Evolutionary conservation across 257 asterid species (phyloP).

Genomic region (Eustoma russellianum): DNA sequence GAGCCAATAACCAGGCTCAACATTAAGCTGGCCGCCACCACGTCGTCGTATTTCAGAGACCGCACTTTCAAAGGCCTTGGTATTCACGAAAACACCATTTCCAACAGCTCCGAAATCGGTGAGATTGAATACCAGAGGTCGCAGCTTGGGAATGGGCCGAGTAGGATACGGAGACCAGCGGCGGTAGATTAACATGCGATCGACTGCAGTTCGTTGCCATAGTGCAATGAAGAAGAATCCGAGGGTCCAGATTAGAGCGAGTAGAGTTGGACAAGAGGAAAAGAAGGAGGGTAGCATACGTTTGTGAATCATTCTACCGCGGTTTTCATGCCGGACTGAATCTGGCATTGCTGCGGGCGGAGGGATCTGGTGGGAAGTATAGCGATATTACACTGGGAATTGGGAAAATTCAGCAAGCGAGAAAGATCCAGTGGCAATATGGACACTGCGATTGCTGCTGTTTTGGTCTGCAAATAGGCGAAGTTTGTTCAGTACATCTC

Average conservation of each 20-base stretch:
- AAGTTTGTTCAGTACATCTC: too few species aligned
- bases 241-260: constrained; percentile 55
- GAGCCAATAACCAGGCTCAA: constrained; percentile 67
- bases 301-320: constrained; percentile 35
- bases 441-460: too few species aligned
- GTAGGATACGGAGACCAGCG: constrained; percentile 24
- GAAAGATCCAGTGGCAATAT: too few species aligned
- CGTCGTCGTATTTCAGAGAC: constrained; percentile 45
- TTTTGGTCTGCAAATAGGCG: too few species aligned
- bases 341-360: constrained; percentile 36
- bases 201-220: constrained; percentile 59
- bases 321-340: constrained; percentile 28
- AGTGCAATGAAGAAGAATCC: constrained; percentile 53
- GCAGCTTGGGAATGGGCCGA: constrained; percentile 60
- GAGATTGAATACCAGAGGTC: constrained; percentile 52
- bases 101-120: constrained; percentile 86
- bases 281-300: constrained; percentile 28
- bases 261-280: constrained; percentile 31
- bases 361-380: too few species aligned
- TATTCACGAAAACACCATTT: constrained; percentile 66
- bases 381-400: too few species aligned
- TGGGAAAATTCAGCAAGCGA: too few species aligned
- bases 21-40: constrained; percentile 95
- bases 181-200: constrained; percentile 21
- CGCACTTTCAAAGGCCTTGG: constrained; percentile 65